Conservation (phyloP, 768 basidiomycete genomes). For the Boletus edulis region DNA sequence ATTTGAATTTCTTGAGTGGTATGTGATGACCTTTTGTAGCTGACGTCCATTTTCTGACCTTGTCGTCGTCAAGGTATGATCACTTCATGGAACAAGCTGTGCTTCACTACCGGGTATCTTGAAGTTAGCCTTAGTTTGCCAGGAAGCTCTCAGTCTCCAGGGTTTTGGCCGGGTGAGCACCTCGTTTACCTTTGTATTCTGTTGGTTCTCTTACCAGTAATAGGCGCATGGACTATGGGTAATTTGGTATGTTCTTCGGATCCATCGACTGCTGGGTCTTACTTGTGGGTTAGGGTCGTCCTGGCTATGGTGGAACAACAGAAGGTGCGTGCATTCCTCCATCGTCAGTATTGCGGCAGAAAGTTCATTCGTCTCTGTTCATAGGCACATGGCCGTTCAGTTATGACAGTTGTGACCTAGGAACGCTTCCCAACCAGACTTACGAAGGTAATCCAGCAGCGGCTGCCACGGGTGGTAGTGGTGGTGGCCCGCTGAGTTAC, state of each 20-base stretch:
- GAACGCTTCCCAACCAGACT: slow-evolving; percentile 84
- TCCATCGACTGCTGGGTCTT: slow-evolving; percentile 3
- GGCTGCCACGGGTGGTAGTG: slow-evolving; percentile 49
- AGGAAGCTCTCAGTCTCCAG: slow-evolving; percentile 55
- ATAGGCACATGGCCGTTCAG: slow-evolving; percentile 72
- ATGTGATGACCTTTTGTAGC: slow-evolving; percentile 24
- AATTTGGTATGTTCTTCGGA: slow-evolving; percentile 42
- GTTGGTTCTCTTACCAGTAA: slow-evolving; percentile 1
- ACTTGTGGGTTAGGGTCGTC: slow-evolving; percentile 56
- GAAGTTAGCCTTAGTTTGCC: slow-evolving; percentile 81
- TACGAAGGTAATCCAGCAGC: slow-evolving; percentile 56
- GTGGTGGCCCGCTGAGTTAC: slow-evolving; percentile 62
- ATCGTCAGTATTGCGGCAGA: background rate
- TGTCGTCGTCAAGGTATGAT: slow-evolving; percentile 51
- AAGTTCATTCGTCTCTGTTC: slow-evolving; percentile 4
- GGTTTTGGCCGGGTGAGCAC: slow-evolving; percentile 81
- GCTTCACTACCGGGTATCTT: slow-evolving; percentile 90
- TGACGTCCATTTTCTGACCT: slow-evolving; percentile 6
- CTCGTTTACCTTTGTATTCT: slow-evolving; percentile 15
- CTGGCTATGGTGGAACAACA: slow-evolving; percentile 87
- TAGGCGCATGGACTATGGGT: slow-evolving; percentile 75
- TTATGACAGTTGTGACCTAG: slow-evolving; percentile 82
- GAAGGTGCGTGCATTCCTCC: slow-evolving; percentile 49
- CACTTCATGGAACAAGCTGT: slow-evolving; percentile 91
- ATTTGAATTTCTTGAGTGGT: slow-evolving; percentile 84